phyloP scores from a whole-genome alignment of 805 yeast species.

The Hanseniaspora thailandica region DNA sequence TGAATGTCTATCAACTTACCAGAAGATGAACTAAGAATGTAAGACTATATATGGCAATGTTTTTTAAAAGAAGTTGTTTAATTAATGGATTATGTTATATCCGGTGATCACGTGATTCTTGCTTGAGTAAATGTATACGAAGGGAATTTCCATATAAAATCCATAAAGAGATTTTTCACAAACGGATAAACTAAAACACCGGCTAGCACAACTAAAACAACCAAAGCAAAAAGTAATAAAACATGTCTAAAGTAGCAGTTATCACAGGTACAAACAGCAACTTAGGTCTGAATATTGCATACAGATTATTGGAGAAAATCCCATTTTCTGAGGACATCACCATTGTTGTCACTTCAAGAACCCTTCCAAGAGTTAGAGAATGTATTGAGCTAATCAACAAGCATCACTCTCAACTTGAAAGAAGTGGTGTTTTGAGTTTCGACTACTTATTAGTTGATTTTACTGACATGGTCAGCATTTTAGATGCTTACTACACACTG shows the following conservation, averaged over 20 bases:
- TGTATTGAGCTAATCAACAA: constrained; percentile 49
- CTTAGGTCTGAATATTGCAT: constrained; percentile 76
- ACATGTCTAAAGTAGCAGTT: constrained; percentile 31
- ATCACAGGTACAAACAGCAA: constrained; percentile 47
- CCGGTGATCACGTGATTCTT: no score
- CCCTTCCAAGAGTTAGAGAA: constrained; percentile 71
- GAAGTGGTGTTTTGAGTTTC: constrained; percentile 56
- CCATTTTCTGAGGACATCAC: constrained; percentile 51
- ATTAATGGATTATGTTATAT: no score
- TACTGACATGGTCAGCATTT: constrained; percentile 73
- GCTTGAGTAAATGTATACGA: no score
- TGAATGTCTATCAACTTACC: constrained; percentile 31
- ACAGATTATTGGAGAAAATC: constrained; percentile 54
- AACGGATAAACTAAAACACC: no score
- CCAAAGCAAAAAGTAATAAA: neutral
- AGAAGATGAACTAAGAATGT: neutral
- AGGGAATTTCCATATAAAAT: no score
- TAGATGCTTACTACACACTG: constrained; percentile 63
- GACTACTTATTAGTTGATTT: constrained; percentile 88
- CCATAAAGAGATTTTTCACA: no score
- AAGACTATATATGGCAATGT: no score
- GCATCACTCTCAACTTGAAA: constrained; percentile 31
- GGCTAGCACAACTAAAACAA: neutral
- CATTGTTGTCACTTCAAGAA: constrained; percentile 77
- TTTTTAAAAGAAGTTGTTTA: no score